Percentiles rank a stretch among this genome's conserved stretches.
These are phyloP conservation scores for Aspergillus sp. DNA, from an alignment of 2,329 filamentous ascomycete genomes.

Conservation along the genomic window DNA sequence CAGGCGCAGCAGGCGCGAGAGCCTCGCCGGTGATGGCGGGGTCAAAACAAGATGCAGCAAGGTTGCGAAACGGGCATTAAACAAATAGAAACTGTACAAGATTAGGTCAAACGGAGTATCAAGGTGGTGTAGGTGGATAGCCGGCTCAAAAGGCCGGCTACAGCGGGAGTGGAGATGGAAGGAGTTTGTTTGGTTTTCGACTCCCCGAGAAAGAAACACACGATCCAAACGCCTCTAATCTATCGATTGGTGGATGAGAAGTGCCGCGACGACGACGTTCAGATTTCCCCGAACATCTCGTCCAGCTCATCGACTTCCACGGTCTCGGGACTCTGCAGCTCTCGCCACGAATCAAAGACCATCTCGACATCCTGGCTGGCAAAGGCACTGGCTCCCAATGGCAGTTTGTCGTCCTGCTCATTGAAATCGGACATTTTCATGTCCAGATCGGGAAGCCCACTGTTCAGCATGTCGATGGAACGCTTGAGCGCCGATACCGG, in stretches of 20 bases:
- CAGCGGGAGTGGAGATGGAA: constrained; percentile 12
- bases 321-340: constrained; percentile 74
- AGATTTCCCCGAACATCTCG: constrained; percentile 76
- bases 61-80: constrained; percentile 16
- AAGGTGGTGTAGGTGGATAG: background rate
- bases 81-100: constrained; percentile 20
- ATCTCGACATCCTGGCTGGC: constrained; percentile 39
- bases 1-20: constrained; percentile 12
- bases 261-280: constrained; percentile 27
- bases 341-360: constrained; percentile 58
- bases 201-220: background rate
- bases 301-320: constrained; percentile 94
- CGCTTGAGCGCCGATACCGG: constrained; percentile 41
- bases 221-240: background rate
- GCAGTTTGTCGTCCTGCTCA: constrained; percentile 50
- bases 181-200: background rate
- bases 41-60: constrained; percentile 6
- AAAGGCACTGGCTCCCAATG: constrained; percentile 28
- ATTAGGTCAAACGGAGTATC: constrained; percentile 15
- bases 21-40: background rate
- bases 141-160: background rate
- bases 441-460: constrained; percentile 37
- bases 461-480: constrained; percentile 44
- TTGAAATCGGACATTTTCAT: constrained; percentile 40
- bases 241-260: background rate